Evolutionary conservation across 371 early-diverging fungal genomes (phyloP), one percentile per base, ranked within the genome.

Genomic region (Lichtheimia ornata): DNA sequence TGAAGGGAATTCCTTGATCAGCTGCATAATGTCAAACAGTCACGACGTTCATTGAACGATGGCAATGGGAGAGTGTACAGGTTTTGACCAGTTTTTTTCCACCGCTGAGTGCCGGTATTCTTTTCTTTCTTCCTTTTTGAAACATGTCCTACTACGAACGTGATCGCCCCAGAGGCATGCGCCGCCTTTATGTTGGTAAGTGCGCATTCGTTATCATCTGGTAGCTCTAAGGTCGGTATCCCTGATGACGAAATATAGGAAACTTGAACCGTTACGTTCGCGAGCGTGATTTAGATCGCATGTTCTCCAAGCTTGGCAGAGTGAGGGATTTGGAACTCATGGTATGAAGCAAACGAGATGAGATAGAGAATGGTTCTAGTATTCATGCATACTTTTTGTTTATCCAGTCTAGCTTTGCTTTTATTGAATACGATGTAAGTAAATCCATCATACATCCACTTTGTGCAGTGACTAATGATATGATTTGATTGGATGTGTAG

Each of bases 141-240:
- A 41, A 59, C 18, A 59, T 59, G 60, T 59, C 60, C 20, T 63
- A 56, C 22, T 58, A 52, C 44, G 65, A 65, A 50, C 62, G 61
- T 50, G 60, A 65, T 51, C 58, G 67, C 27, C 53, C 55, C 22
- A 65, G 72, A 64, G 56, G 65, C 18, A 55, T 64, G 4, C 71
- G 77, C 27, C 61, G 77, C 50, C 74, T 77, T 15, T 77, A 77
- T 62, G 72, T 77, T 30, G 78, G 78, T 77, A 69, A 50, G 61
- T 59, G 15, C 3, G 43, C 27, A 17, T 24, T 7, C 35, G 2
- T 1, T 11, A 35, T 35, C 35, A 35, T 35, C 35, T 35, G 35
- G 35, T 2, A 41, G 2, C 2, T 2, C n/a, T 6, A 45, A 44
- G 12, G 28, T 40, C 17, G 41, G 6, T 13, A 6, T n/a, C 5